A percentile compares a stretch with the other conserved stretches of the same genome.
Conservation (phyloP, 2,329 filamentous ascomycete genomes). For the Trichophyton simii region DNA sequence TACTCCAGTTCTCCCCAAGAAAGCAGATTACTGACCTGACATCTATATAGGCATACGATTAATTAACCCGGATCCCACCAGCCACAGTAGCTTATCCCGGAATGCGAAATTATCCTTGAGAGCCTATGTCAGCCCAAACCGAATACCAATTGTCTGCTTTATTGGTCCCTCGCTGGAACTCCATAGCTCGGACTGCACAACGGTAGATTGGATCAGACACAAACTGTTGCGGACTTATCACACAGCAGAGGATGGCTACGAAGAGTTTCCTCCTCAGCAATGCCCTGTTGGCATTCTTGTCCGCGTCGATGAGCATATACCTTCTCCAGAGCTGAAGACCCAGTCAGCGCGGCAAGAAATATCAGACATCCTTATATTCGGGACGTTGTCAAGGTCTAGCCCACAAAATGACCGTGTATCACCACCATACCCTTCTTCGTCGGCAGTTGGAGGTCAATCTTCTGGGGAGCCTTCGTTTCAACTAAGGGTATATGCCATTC, state of each 20-base stretch:
- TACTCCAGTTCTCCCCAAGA: background rate
- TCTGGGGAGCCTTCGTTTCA: constrained; percentile 13
- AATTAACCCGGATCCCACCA: constrained; percentile 22
- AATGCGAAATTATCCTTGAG: constrained; percentile 23
- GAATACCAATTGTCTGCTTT: constrained; percentile 31
- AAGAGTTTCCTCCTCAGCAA: constrained; percentile 21
- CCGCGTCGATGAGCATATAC: constrained; percentile 16
- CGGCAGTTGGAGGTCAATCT: constrained; percentile 14
- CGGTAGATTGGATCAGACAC: constrained; percentile 28
- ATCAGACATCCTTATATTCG: constrained; percentile 30
- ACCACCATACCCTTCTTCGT: constrained; percentile 26
- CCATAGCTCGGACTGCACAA: constrained; percentile 22
- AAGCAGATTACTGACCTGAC: background rate
- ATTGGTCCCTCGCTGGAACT: constrained; percentile 30
- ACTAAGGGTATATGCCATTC: constrained; percentile 27
- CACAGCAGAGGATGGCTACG: constrained; percentile 16
- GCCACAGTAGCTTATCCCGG: constrained; percentile 25
- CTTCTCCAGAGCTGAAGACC: background rate
- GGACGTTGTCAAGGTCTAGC: constrained; percentile 19
- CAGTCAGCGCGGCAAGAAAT: constrained; percentile 11
- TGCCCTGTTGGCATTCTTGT: constrained; percentile 30
- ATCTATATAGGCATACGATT: constrained; percentile 16
- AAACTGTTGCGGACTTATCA: constrained; percentile 27
- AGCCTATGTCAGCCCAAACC: constrained; percentile 29
- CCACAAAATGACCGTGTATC: constrained; percentile 16